phyloP scores from a whole-genome alignment of 306 rosid genomes.

The Aeschynomene evenia region DNA sequence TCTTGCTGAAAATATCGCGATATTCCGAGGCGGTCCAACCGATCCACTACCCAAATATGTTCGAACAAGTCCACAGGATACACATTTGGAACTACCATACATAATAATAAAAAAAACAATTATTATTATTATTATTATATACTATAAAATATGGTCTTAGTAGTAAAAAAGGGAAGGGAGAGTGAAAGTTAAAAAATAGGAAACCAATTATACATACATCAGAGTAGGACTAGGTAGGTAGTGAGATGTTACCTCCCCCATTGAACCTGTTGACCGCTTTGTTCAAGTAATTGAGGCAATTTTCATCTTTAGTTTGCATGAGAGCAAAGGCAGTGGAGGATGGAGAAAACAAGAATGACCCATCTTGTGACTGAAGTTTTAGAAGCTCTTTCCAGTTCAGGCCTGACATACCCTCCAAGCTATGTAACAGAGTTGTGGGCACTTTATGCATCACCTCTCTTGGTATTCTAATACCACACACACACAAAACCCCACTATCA shows the following conservation, averaged over 20 bases:
- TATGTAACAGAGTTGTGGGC: slow-evolving; percentile 85
- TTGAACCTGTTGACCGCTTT: slow-evolving; percentile 55
- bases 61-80: slow-evolving; percentile 91
- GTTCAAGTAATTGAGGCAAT: slow-evolving; percentile 65
- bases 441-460: slow-evolving; percentile 82
- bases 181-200: neutral
- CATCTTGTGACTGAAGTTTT: slow-evolving; percentile 76
- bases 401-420: slow-evolving; percentile 90
- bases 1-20: slow-evolving; percentile 60
- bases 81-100: slow-evolving; percentile 66
- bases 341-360: slow-evolving; percentile 91
- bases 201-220: no score
- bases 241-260: slow-evolving; percentile 97
- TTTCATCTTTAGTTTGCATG: slow-evolving; percentile 66
- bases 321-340: slow-evolving; percentile 92
- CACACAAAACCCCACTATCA: slow-evolving; percentile 11
- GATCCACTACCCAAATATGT: slow-evolving; percentile 76
- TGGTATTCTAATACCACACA: slow-evolving; percentile 61
- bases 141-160: no score
- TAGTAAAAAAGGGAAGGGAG: neutral
- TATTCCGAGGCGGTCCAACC: slow-evolving; percentile 83
- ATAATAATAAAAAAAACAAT: neutral
- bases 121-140: no score
- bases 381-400: slow-evolving; percentile 86
- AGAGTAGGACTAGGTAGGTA: no score